Base-by-base conservation (phyloP, 1,284 basidiomycete genomes). In the Fereydounia khargensis region DNA sequence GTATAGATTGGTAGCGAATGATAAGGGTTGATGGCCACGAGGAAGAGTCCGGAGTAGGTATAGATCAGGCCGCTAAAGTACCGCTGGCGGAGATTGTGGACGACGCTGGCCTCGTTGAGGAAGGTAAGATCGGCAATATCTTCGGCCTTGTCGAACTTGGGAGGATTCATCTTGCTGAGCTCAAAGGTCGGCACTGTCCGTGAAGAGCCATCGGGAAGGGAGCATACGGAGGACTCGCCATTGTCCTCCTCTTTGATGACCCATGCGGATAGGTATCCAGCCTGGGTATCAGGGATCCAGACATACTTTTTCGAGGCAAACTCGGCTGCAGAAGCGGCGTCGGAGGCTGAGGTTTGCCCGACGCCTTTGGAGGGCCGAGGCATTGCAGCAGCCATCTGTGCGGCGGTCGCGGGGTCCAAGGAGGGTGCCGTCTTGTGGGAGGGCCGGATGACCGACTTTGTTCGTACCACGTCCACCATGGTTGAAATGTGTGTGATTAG, bases 101-200 rank as follows among this genome's bases (percentile, higher is more conserved):
- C 92, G 22, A 99, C 95, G 66, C 90, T 92, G 9, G 95, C 92
- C 81, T 99, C 95, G 76, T 98, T 98, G 53, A 98, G 80, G 78
- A 92, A 96, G 1, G 95, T 98, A 56, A 99, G 81, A 78, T 98
- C 92, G 35, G 95, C 95, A 68, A 98, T 98, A 78, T 99, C 95
- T 64, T 94, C 91, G 3, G 91, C 92, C 36, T 90, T 85, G 78
- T 98, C 92, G 76, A 98, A 98, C 79, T 96, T 95, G 34, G 94
- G 94, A 11, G 94, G 95, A 72, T 98, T 98, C 72, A 78, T 75
- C 50, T 73, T 69, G 51, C 65, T 69, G 39, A 75, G 58, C 27
- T 69, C 62, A 23, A 54, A 48, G 16, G 67, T 71, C 10, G 72
- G 64, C 20, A 73, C 57, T 14, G 62, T 51, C 21, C 58, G 58